Evolutionary conservation across 164 flowering plant genomes (phyloP), one percentile per base, ranked within the genome.

Genomic region (Aristolochia californica): DNA sequence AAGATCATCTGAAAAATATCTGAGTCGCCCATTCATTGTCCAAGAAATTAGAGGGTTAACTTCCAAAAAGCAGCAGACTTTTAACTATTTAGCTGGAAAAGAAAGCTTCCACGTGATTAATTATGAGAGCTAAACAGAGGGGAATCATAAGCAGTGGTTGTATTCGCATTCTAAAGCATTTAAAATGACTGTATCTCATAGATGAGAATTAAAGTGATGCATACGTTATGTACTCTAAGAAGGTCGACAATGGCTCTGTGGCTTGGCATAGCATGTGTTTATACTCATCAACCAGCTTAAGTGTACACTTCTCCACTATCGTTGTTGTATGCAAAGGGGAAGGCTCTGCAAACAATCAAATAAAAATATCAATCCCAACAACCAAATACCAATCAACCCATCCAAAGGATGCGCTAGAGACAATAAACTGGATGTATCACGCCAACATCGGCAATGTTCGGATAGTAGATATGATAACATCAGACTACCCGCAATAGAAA

Each of bases 221-320:
- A 50, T 75, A 93, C 97, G 93, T 93, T 76, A 83, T 83, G 63
- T 93, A 93, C 73, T 93, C 99, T 22, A 93, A 69, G 68, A 93
- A 93, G 65, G 99, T 93, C n/a, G 97, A 83, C 65, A 93, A 59
- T 1, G 99, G 99, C 72, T 93, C 99, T 5, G 99, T 93, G 50
- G 99, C 99, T 80, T 93, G 99, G 77, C 88, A 72, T 23, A 89
- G 58, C 97, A 93, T 93, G 74, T 90, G 96, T 77, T 90, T 93
- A 52, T 89, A 87, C 66, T 93, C 99, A 76, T 93, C 99, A 57
- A 93, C 99, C 75, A 93, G 70, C 64, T 93, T 93, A 22, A 89
- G 86, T 40, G 97, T 93, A 75, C 99, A 93, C 73, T 87, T 93
- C 80, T 93, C 99, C 71, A 93, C 99, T 58, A 93, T 86, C 20